Evolutionary conservation across 2,329 filamentous ascomycete genomes (phyloP).

Genomic region (Daldinia sp.): DNA sequence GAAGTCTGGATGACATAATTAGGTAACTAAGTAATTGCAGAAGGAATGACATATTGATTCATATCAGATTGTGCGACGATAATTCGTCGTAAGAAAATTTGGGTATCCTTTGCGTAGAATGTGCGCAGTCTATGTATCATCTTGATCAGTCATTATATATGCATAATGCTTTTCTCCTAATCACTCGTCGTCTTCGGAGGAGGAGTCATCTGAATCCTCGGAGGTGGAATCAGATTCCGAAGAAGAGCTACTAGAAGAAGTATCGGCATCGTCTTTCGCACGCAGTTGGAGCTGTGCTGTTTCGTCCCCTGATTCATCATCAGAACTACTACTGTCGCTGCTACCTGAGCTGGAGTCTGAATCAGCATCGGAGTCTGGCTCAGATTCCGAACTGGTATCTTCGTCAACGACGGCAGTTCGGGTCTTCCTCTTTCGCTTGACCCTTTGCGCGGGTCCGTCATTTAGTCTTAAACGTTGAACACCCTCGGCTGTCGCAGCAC

Average conservation of each 20-base stretch:
- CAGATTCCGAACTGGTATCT: conserved; percentile 48
- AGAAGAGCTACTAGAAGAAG: conserved; percentile 53
- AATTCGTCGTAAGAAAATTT: conserved; percentile 14
- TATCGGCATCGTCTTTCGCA: conserved; percentile 35
- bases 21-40: conserved; percentile 4
- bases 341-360: conserved; percentile 49
- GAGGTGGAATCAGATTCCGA: conserved; percentile 39
- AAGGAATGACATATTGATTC: conserved; percentile 12
- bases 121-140: conserved; percentile 10
- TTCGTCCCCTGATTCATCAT: conserved; percentile 43
- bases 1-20: neutral
- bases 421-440: conserved; percentile 62
- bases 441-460: conserved; percentile 53
- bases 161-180: neutral
- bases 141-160: conserved; percentile 2
- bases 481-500: conserved; percentile 40
- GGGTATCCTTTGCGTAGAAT: conserved; percentile 39
- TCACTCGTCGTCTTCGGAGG: conserved; percentile 45
- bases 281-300: conserved; percentile 29
- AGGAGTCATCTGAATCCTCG: conserved; percentile 40
- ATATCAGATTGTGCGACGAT: conserved; percentile 13
- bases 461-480: conserved; percentile 55
- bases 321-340: conserved; percentile 11
- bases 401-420: conserved; percentile 57
- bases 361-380: conserved; percentile 48